phyloP scores from a whole-genome alignment of 192 early-diverging fungal species.

The Podila verticillata region DNA sequence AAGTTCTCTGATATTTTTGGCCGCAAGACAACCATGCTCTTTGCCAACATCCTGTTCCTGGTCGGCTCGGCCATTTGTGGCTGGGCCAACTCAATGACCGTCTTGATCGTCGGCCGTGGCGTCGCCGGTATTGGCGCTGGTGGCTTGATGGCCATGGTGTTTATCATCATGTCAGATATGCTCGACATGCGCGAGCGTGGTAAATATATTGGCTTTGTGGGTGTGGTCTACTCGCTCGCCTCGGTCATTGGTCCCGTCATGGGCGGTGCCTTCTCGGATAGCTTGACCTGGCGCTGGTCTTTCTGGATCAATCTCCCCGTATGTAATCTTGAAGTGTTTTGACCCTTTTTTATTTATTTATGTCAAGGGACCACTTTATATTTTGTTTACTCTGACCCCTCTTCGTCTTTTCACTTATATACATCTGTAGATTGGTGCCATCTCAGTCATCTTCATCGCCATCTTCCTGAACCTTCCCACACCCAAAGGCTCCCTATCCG shows the following conservation, averaged over 20 bases:
- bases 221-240: conserved; percentile 61
- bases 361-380: no score
- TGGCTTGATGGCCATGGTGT: conserved; percentile 65
- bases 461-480: conserved; percentile 47
- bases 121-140: conserved; percentile 72
- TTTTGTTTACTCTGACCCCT: no score
- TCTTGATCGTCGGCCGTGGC: conserved; percentile 70
- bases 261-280: conserved; percentile 5
- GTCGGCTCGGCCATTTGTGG: conserved; percentile 62
- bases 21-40: conserved; percentile 62
- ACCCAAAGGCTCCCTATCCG: conserved; percentile 18
- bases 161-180: conserved; percentile 78
- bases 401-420: no score
- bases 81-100: conserved; percentile 64
- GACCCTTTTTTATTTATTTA: no score
- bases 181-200: conserved; percentile 69
- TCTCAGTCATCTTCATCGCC: conserved; percentile 57
- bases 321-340: no score
- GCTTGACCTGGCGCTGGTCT: not conserved
- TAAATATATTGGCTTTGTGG: conserved; percentile 66
- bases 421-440: conserved; percentile 51
- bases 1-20: conserved; percentile 89
- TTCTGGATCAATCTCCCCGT: conserved; percentile 22
- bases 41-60: conserved; percentile 61
- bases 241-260: conserved; percentile 65